These are phyloP conservation scores for Aspergillus tubingensis DNA, from an alignment of 2,329 filamentous ascomycete genomes.

Conservation along the genomic window DNA sequence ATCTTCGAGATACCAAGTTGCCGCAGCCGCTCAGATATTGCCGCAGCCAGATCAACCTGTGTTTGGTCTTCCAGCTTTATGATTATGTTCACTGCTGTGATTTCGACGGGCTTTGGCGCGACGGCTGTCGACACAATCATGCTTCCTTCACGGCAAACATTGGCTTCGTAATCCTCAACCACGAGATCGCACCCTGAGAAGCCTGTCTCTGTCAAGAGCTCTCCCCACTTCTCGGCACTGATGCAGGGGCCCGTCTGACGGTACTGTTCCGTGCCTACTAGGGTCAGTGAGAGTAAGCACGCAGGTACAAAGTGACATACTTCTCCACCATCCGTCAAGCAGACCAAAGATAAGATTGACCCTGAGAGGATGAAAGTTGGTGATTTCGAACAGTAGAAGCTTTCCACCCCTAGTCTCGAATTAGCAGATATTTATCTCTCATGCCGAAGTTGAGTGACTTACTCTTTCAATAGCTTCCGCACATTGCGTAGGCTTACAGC, in stretches of 20 bases:
- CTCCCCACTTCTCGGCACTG: slow-evolving; percentile 9
- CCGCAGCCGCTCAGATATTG: not conserved
- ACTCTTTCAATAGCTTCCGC: slow-evolving; percentile 9
- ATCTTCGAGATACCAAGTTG: not conserved
- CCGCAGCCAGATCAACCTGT: not conserved
- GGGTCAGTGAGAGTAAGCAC: not conserved
- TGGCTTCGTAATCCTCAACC: slow-evolving; percentile 18
- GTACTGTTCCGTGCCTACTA: slow-evolving; percentile 10
- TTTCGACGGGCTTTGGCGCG: not conserved
- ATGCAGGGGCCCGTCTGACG: slow-evolving; percentile 14
- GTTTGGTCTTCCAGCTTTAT: not conserved
- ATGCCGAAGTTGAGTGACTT: no score
- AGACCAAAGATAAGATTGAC: slow-evolving; percentile 15
- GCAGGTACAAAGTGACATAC: not conserved
- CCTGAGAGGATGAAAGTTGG: slow-evolving; percentile 2
- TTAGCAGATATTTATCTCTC: not conserved
- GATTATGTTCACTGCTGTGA: not conserved
- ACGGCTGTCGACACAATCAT: slow-evolving; percentile 18
- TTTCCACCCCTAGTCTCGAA: slow-evolving; percentile 11
- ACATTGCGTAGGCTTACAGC: slow-evolving; percentile 9
- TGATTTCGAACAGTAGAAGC: slow-evolving; percentile 15
- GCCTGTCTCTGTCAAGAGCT: slow-evolving; percentile 13
- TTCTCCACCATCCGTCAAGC: slow-evolving; percentile 18
- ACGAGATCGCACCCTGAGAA: slow-evolving; percentile 22
- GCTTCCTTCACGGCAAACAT: slow-evolving; percentile 8